These are phyloP conservation scores for Kwoniella europaea DNA, from an alignment of 768 basidiomycete genomes.

Conservation along the genomic window DNA sequence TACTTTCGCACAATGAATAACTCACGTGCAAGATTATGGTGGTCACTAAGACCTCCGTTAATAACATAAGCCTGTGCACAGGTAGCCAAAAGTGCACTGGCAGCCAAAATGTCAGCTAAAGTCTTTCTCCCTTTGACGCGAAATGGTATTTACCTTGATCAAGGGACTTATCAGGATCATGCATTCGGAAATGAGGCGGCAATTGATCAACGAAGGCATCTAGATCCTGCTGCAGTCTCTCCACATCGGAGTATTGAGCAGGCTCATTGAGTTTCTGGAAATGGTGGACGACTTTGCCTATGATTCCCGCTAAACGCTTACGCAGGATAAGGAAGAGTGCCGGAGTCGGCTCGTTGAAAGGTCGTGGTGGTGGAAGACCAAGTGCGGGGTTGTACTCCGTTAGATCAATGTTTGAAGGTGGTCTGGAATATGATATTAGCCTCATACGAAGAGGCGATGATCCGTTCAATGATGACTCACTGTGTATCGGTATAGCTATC, in stretches of 20 bases:
- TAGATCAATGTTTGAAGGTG: constrained; percentile 64
- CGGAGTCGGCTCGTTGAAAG: constrained; percentile 69
- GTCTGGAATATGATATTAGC: constrained; percentile 49
- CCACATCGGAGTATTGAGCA: constrained; percentile 83
- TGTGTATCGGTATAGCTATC: constrained; percentile 82
- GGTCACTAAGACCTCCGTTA: constrained; percentile 54
- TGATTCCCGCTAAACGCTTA: constrained; percentile 78
- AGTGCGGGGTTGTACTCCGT: constrained; percentile 46
- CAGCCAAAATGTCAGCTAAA: constrained; percentile 62
- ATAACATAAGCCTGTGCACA: constrained; percentile 50
- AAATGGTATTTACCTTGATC: constrained; percentile 33
- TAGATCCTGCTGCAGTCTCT: constrained; percentile 80
- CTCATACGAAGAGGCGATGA: not conserved
- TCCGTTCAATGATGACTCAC: constrained; percentile 24
- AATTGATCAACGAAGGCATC: constrained; percentile 75
- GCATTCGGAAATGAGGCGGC: constrained; percentile 64
- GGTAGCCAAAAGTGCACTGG: constrained; percentile 47
- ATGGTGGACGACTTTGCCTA: constrained; percentile 88
- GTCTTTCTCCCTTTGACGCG: constrained; percentile 70
- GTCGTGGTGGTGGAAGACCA: constrained; percentile 33
- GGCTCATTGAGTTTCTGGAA: constrained; percentile 85
- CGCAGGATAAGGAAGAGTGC: constrained; percentile 89
- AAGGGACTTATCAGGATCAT: constrained; percentile 51
- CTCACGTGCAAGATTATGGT: constrained; percentile 54
- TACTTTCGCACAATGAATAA: not conserved